Evolutionary conservation across 352 stramenopile species (phyloP), one percentile per base, ranked within the genome.

Genomic region (Phytophthora pini): DNA sequence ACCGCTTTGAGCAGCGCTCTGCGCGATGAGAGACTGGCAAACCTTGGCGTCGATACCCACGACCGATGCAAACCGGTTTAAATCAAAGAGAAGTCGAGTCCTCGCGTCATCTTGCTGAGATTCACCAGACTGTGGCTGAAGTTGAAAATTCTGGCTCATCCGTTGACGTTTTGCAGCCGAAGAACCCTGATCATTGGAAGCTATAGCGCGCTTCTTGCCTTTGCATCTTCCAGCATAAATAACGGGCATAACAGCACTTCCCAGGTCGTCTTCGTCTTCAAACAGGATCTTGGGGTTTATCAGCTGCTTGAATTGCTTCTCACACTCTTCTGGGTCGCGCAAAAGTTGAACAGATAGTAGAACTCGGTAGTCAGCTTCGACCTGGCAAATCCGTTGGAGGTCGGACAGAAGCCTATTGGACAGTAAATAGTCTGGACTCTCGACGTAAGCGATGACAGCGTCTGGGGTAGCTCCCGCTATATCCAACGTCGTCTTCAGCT

Each of bases 301-400:
- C 12, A 80, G 54, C 4, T 57, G 26, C 15, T 80, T 83, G 27
- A 93, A 57, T 34, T 74, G 82, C 3, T 48, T 46, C 27, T 88
- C 73, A 7, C 83, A 73, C 11, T 55, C 45, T 17, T 81, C 66
- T 40, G 70, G 61, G 56, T 91, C 69, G 13, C 78, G 77, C 3
- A 93, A 20, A 17, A 69, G 77, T 27, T 63, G 68, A 9, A 93
- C 15, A 0, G 84, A 91, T 6, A 93, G 65, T 11, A 90, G n/a
- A 12, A 87, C 39, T n/a, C 70, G 65, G 44, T 80, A 85, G n/a
- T 89, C 74, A 5, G 51, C 26, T 26, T 82, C 72, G 45, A 93
- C 65, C 27, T 72, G 76, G 31, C 73, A 53, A 12, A 88, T 49
- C 50, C 75, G 76, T 34, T 78, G 71, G 6, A 93, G 55, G 67